Evolutionary conservation across 768 basidiomycete genomes (phyloP).

Genomic region (Lactarius akahatsu): DNA sequence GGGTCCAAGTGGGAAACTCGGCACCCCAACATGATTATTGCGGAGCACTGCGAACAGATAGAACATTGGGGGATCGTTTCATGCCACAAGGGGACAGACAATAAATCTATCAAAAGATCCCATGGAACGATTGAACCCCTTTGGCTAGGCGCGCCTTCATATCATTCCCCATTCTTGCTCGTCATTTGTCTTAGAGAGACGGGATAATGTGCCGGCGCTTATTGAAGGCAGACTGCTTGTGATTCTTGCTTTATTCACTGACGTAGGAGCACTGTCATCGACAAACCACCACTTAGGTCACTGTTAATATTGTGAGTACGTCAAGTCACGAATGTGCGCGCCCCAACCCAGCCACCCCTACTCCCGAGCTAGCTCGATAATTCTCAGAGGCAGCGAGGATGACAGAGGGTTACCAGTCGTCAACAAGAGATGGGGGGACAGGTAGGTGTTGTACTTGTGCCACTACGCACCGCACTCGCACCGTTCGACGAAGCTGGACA

Average conservation of each 20-base stretch:
- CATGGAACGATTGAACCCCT: background rate
- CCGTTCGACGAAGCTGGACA: background rate
- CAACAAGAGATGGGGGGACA: background rate
- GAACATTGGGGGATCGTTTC: background rate
- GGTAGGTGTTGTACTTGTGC: background rate
- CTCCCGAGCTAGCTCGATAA: background rate
- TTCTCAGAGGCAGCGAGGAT: background rate
- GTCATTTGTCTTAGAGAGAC: background rate
- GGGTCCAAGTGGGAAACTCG: background rate
- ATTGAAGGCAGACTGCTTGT: conserved; percentile 8
- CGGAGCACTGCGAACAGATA: background rate
- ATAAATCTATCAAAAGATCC: background rate
- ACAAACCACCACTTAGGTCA: background rate
- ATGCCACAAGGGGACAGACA: conserved; percentile 14
- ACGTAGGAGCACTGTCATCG: background rate
- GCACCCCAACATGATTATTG: background rate
- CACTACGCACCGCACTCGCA: background rate
- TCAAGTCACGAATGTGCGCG: background rate
- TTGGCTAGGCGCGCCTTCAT: background rate
- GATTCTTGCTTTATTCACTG: background rate
- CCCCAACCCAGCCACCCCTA: background rate
- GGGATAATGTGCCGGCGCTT: background rate
- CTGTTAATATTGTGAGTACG: background rate
- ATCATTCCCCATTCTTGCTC: background rate
- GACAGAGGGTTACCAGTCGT: background rate